Percentiles rank a stretch among this genome's conserved stretches.
These are phyloP conservation scores for Cercospora nicotianae DNA, from an alignment of 2,329 filamentous ascomycete species.

Conservation along the genomic window DNA sequence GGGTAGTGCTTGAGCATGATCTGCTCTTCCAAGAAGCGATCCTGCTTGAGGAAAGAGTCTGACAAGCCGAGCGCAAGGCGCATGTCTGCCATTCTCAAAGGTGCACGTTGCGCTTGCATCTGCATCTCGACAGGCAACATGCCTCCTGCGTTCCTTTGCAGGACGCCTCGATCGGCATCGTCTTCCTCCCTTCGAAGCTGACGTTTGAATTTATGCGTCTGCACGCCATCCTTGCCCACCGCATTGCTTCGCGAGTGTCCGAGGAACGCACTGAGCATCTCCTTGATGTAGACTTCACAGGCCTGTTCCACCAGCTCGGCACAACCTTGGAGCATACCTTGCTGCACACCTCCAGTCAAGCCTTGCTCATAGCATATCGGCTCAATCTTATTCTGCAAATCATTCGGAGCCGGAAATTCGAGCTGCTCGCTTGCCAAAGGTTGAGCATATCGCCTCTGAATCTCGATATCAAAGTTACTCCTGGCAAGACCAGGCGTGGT, in stretches of 20 bases:
- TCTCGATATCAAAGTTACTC: conserved; percentile 63
- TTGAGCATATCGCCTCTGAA: conserved; percentile 63
- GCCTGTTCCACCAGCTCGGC: conserved; percentile 62
- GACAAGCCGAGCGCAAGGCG: conserved; percentile 73
- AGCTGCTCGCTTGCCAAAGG: conserved; percentile 61
- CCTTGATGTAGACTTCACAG: conserved; percentile 64
- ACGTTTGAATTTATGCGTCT: conserved; percentile 74
- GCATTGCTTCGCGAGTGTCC: conserved; percentile 56
- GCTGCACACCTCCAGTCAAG: conserved; percentile 47
- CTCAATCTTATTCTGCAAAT: conserved; percentile 60
- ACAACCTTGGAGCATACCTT: conserved; percentile 45
- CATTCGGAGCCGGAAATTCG: conserved; percentile 61
- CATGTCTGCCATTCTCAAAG: conserved; percentile 75
- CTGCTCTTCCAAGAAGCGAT: conserved; percentile 70
- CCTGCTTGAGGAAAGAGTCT: conserved; percentile 72
- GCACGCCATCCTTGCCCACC: conserved; percentile 54
- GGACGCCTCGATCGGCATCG: conserved; percentile 68
- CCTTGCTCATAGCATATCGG: conserved; percentile 67
- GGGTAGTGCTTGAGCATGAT: conserved; percentile 52
- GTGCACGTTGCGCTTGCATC: conserved; percentile 68
- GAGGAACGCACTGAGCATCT: conserved; percentile 57
- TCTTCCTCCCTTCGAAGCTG: conserved; percentile 77
- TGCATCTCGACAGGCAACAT: conserved; percentile 79
- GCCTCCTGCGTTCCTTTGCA: conserved; percentile 72
- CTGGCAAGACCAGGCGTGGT: conserved; percentile 29